Evolutionary conservation across 2,329 filamentous ascomycete genomes (phyloP), one percentile per base, ranked within the genome.

Genomic region (Periconia sp.): DNA sequence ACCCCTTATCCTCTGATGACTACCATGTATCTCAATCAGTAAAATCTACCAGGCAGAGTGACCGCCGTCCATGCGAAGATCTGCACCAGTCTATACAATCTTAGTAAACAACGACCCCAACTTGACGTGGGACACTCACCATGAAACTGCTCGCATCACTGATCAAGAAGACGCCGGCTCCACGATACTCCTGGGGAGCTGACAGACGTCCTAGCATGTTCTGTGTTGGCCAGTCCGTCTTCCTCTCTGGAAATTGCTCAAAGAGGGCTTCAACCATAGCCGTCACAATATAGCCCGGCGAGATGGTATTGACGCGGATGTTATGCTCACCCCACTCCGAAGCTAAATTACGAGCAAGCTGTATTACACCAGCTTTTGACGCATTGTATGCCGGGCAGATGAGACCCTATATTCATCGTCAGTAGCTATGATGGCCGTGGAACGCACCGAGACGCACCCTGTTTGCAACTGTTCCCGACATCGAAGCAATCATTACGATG

Each of bases 231-330:
- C 91, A 95, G 47, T 85, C 80, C n/a, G 65, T 61, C 42, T 59
- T 65, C 22, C 73, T 77, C 59, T 91, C 87, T 0, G 90, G 90
- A 54, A 82, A 88, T 51, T 87, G 78, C 52, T 84, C 78, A 61
- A 96, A 94, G 22, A 95, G 80, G 44, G 82, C 80, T 65, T 89
- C 82, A 1, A 92, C 88, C 91, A 96, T 95, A 16, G 86, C 83
- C 2, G 88, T 91, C 16, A 87, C 80, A 61, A 91, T 89, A 65
- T 91, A 90, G 26, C 89, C 88, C 0, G 89, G 88, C 15, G 85
- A 89, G 50, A 94, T 81, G 11, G 86, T 90, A 73, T 94, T 92
- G 48, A 92, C 86, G 2, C 88, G 82, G 59, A 94, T 92, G 25
- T 82, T 83, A 65, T 87, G 71, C 54, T 76, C 68, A 33, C 86